These are phyloP conservation scores for Kazachstania bromeliacearum DNA, from an alignment of 805 yeast species.

Conservation along the genomic window DNA sequence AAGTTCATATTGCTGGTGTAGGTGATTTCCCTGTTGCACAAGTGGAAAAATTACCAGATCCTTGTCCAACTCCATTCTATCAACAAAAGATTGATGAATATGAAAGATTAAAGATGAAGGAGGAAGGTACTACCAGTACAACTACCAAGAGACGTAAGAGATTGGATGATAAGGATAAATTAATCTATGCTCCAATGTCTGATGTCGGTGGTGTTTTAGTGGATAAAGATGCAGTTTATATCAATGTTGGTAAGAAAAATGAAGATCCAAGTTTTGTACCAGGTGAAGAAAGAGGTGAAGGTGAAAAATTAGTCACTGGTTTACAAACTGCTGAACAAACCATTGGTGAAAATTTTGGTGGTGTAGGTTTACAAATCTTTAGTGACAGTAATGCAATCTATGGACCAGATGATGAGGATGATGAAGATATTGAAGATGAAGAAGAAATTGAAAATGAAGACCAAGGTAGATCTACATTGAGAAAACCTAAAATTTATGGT, in stretches of 20 bases:
- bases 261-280: conserved; percentile 40
- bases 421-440: conserved; percentile 30
- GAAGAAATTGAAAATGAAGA: conserved; percentile 28
- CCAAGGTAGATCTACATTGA: conserved; percentile 55
- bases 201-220: conserved; percentile 98
- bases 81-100: conserved; percentile 77
- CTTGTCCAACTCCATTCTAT: conserved; percentile 94
- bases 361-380: conserved; percentile 69
- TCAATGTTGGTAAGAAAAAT: conserved; percentile 41
- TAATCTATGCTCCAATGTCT: conserved; percentile 97
- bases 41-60: conserved; percentile 90
- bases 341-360: conserved; percentile 48
- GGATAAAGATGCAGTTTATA: conserved; percentile 95
- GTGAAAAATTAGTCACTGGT: conserved; percentile 76
- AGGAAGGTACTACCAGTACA: conserved; percentile 48
- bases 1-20: conserved; percentile 89
- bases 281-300: conserved; percentile 67
- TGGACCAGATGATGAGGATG: conserved; percentile 35
- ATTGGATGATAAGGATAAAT: conserved; percentile 86
- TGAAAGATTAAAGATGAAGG: conserved; percentile 64
- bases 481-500: conserved; percentile 53
- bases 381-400: conserved; percentile 47
- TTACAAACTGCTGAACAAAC: conserved; percentile 62
- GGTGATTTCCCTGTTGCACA: conserved; percentile 75
- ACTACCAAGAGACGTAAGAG: conserved; percentile 80